A percentile compares a stretch with the other conserved stretches of the same genome.
These are phyloP conservation scores for Gymnopus androsaceus DNA, from an alignment of 1,284 basidiomycete genomes.

Conservation along the genomic window DNA sequence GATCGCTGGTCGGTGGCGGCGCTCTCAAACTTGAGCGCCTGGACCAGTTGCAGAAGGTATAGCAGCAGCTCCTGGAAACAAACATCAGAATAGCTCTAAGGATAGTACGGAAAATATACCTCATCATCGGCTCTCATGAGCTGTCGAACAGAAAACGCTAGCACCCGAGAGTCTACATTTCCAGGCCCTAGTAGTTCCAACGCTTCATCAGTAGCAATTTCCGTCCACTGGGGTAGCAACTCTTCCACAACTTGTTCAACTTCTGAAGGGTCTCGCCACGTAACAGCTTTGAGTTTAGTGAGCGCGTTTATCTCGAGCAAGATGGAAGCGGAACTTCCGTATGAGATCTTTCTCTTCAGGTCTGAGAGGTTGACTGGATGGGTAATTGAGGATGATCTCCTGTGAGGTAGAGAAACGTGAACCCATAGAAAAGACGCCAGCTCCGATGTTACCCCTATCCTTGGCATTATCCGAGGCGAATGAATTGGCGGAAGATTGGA, in stretches of 20 bases:
- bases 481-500: conserved; percentile 47
- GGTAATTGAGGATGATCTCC: conserved; percentile 90
- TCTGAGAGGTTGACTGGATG: conserved; percentile 86
- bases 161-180: conserved; percentile 88
- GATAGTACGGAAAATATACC: no score
- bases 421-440: conserved; percentile 38
- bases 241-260: conserved; percentile 98
- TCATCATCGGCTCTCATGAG: conserved; percentile 93
- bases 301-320: conserved; percentile 88
- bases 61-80: conserved; percentile 80
- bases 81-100: neutral
- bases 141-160: conserved; percentile 93
- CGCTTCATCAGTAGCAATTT: conserved; percentile 96
- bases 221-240: conserved; percentile 93
- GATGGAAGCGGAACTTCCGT: conserved; percentile 99
- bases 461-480: conserved; percentile 72
- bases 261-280: conserved; percentile 95
- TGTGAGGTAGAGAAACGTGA: conserved; percentile 32
- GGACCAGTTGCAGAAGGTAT: conserved; percentile 95
- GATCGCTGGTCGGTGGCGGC: conserved; percentile 71
- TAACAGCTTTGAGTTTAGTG: conserved; percentile 97
- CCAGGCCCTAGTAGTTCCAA: conserved; percentile 91
- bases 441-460: conserved; percentile 90
- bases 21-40: conserved; percentile 95
- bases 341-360: conserved; percentile 95